Evolutionary conservation across 2,329 filamentous ascomycete species (phyloP).

Genomic region (Sporothrix sp.): DNA sequence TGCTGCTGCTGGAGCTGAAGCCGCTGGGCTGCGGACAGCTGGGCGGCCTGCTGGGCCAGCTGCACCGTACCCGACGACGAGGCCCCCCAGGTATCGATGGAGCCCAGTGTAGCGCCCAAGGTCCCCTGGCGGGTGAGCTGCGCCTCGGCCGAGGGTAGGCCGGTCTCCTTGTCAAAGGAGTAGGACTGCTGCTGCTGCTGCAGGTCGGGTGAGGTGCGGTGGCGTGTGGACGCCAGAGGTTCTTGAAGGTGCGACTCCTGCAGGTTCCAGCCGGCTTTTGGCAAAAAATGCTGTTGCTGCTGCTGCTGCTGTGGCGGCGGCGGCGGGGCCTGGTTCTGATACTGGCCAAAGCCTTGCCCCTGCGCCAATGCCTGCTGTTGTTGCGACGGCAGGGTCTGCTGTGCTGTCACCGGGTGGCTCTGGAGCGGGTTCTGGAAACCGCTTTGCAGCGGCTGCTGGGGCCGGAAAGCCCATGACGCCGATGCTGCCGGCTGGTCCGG

Average conservation of each 20-base stretch:
- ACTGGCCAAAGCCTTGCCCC: not conserved
- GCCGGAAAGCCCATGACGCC: slow-evolving; percentile 4
- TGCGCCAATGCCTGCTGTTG: not conserved
- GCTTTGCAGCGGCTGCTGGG: not conserved
- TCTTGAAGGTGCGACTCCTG: slow-evolving; percentile 45
- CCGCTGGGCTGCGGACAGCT: not conserved
- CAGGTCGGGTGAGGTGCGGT: slow-evolving; percentile 25
- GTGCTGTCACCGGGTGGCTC: not conserved
- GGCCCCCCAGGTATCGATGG: not conserved
- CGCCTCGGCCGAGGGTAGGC: slow-evolving; percentile 18
- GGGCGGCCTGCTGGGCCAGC: not conserved
- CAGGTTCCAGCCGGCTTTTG: slow-evolving; percentile 41
- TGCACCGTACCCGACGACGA: not conserved
- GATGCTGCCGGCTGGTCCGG: not conserved
- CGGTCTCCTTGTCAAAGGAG: slow-evolving; percentile 45
- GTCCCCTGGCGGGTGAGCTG: slow-evolving; percentile 1
- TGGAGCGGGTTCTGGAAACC: slow-evolving; percentile 1
- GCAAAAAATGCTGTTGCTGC: slow-evolving; percentile 25
- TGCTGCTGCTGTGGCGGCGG: not conserved
- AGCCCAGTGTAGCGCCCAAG: not conserved
- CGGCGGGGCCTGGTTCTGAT: slow-evolving; percentile 11
- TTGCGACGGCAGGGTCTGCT: not conserved
- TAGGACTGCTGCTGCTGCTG: slow-evolving; percentile 21
- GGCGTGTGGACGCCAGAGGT: slow-evolving; percentile 33
- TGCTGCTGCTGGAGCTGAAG: slow-evolving; percentile 3